Evolutionary conservation across 306 rosid species (phyloP), one percentile per base, ranked within the genome.

Genomic region (Glycyrrhiza uralensis): DNA sequence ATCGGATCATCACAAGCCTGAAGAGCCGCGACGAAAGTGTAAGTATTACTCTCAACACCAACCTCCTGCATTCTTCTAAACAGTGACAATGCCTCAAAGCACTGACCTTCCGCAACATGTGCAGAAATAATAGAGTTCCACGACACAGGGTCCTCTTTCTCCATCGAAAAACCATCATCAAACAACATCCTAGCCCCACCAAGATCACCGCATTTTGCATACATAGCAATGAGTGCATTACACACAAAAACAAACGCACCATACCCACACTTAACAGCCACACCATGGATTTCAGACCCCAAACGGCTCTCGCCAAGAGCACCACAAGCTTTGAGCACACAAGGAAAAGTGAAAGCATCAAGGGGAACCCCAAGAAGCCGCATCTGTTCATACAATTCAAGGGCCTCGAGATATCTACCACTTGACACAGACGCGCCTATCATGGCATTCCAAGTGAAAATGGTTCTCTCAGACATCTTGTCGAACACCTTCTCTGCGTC

Each of bases 401-500:
- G 55, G 5, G 90, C 91, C 64, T 66, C 72, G 1, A 66, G 7
- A 45, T 84, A 84, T 44, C 81, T 82, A 54, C 86, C 85, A 57
- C 72, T 78, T n/a, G 90, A 77, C 35, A 80, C 86, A 32, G 32
- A 86, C n/a, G 96, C 91, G 11, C 88, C 90, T 60, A 86, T 60
- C 86, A 90, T 84, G 7, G 90, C 93, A 67, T 90, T 90, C 91
- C 93, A 90, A 7, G 93, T 83, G 62, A 84, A 90, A 81, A 86
- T 72, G 0, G 91, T 88, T 77, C 88, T 83, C 0, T 72, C 62
- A 36, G 32, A 36, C 91, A 90, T 86, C 84, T 17, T 42, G 69
- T 75, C 93, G 51, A 90, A 90, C 88, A 86, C 29, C 65, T 79
- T 84, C 66, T 75, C 44, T 24, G 96, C 93, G 2, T 69, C 35